Base-by-base conservation (phyloP, 139 green algal species). In the Tetraselmis chui region DNA sequence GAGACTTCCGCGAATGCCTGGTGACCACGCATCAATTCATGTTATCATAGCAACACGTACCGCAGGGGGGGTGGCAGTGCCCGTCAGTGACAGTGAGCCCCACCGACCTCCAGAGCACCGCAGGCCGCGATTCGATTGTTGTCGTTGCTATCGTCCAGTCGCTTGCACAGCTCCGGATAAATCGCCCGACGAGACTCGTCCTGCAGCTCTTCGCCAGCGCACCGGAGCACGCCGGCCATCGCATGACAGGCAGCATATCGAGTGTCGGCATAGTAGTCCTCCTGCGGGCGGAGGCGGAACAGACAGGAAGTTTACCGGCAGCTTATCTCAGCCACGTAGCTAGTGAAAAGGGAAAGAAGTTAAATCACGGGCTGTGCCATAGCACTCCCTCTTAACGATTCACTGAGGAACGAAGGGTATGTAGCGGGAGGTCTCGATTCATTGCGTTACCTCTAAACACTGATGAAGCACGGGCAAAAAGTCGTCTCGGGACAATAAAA, bases 101-200 rank as follows among this genome's bases (percentile, higher is more conserved):
- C 31, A 45, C 79, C 77, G 45, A 76, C 29, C 11, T 75, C 31
- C 59, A 88, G 75, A 1, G 86, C 75, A 24, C 2, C 78, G 31
- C 85, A 87, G 18, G 83, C 81, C 0, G 76, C 81, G 5, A 85
- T 67, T 1, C 89, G 82, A 5, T 95, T 89, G 30, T 79, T 31
- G 83, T 97, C 95, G 86, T 77, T 94, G 78, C 89, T 92, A 85
- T 97, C 93, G 77, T 97, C 93, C 82, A 97, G 84, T 23, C 93
- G 84, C 83, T 95, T 94, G 23, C 92, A 78, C n/a, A 97, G 88
- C 86, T 96, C 92, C 1, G 88, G 88, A 76, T 96, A 95, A 0
- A 95, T 31, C 23, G 84, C 31, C 2, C 90, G 83, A n/a, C 90
- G 81, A 59, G 89, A 77, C 67, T 92, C 89, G 30, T 91, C 79